Evolutionary conservation across 2,329 filamentous ascomycete species (phyloP).

Genomic region (Monosporascus sp.): DNA sequence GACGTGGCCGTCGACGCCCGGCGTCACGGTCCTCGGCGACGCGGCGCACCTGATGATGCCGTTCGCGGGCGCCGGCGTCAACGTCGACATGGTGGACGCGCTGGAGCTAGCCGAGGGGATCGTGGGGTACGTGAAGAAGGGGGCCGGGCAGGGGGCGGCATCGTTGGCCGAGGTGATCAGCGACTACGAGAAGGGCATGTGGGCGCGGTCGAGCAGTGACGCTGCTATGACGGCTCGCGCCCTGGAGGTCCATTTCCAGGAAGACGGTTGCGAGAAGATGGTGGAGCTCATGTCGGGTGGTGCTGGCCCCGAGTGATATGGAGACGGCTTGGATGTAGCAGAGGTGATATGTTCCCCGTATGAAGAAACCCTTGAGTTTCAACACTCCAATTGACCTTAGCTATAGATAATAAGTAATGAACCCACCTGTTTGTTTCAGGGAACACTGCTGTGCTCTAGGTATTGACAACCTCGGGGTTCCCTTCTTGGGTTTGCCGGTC

Average conservation of each 20-base stretch:
- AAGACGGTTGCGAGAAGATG: slow-evolving; percentile 12
- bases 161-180: slow-evolving; percentile 10
- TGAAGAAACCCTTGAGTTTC: too few relatives aligned
- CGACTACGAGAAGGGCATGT: slow-evolving; percentile 19
- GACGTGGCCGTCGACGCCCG: slow-evolving; percentile 21
- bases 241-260: slow-evolving; percentile 13
- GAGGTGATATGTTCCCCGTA: background rate
- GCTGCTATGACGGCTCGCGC: slow-evolving; percentile 9
- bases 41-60: slow-evolving; percentile 45
- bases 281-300: slow-evolving; percentile 8
- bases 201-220: slow-evolving; percentile 12
- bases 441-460: too few relatives aligned
- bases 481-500: too few relatives aligned
- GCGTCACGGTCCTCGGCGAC: slow-evolving; percentile 46
- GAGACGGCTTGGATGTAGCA: background rate
- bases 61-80: slow-evolving; percentile 44
- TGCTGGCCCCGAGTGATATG: background rate
- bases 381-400: too few relatives aligned
- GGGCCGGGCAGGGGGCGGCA: slow-evolving; percentile 3
- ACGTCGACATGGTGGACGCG: slow-evolving; percentile 41
- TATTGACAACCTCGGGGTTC: too few relatives aligned
- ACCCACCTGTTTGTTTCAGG: too few relatives aligned
- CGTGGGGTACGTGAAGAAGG: slow-evolving; percentile 4
- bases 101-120: slow-evolving; percentile 29
- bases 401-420: too few relatives aligned